Base-by-base conservation (phyloP, 169 alveolate genomes). In the Ichthyophthirius multifiliis region DNA sequence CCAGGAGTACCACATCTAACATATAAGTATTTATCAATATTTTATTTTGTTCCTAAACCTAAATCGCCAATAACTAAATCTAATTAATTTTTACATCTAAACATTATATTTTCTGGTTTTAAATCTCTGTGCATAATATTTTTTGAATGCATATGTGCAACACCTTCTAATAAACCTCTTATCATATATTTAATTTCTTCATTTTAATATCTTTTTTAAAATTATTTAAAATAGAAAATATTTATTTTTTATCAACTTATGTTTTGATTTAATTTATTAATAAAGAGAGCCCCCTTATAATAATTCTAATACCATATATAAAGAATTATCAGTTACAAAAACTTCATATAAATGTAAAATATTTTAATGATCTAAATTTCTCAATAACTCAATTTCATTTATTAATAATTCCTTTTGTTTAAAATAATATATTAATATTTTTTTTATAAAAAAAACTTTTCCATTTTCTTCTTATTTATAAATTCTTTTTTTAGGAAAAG, bases 1-100 rank as follows among this genome's bases (percentile, higher is more conserved):
- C 95, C 95, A 23, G 95, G 95, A 1, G 95, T 84, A 13, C 95
- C 95, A 44, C 95, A 90, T 75, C 91, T 74, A 4, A 84, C 74
- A 37, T 62, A 77, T 5, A 90, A 76, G 30, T 76, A 75, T 31
- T 85, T 83, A 16, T 76, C 88, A 31, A 73, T 45, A 31, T 78
- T 43, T n/a, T 88, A 82, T 45, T 48, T 88, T 4, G 94, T 80
- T 4, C 92, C 93, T 15, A 92, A 75, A 6, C 96, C 96, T 79
- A 92, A 90, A 74, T 92, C 96, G 32, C 43, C 71, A 20, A 55
- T 55, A 16, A 67, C 48, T 15, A 34, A 67, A 67, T 67, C 31
- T 67, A 37, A 48, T 18, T 43, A n/a, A 30, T 78, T 73, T 55
- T 16, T 27, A 39, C 18, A 10, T 55, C 71, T 74, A 31, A 86